Conservation (phyloP, 2,329 filamentous ascomycete species). For the Nemania abortiva region DNA sequence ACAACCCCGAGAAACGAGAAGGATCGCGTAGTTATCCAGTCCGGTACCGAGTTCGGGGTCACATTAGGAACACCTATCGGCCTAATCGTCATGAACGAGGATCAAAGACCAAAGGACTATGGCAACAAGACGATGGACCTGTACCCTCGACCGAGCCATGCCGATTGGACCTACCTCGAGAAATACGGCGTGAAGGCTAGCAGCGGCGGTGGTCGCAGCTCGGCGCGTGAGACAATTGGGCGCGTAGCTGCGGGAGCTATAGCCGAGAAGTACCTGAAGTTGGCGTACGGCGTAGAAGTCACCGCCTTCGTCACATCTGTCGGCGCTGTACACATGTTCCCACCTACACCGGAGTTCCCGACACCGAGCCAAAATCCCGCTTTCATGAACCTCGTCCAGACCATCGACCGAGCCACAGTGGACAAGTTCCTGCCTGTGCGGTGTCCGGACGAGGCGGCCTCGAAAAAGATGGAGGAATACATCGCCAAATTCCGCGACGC, state of each 20-base stretch:
- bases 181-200: constrained; percentile 29
- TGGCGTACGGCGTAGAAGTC: constrained; percentile 33
- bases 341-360: constrained; percentile 30
- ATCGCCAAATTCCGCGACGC: constrained; percentile 83
- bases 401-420: constrained; percentile 79
- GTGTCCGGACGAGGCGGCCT: constrained; percentile 76
- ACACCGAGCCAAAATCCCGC: constrained; percentile 32
- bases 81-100: constrained; percentile 21
- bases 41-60: constrained; percentile 14
- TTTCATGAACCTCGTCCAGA: constrained; percentile 74
- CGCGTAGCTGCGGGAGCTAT: constrained; percentile 34
- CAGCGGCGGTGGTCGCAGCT: constrained; percentile 21
- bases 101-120: constrained; percentile 17
- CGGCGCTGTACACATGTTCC: constrained; percentile 27
- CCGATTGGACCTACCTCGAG: constrained; percentile 31
- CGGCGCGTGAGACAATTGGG: constrained; percentile 34
- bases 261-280: constrained; percentile 30
- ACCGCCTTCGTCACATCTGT: constrained; percentile 29
- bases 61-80: constrained; percentile 21
- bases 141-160: constrained; percentile 26
- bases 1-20: constrained; percentile 22
- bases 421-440: constrained; percentile 84
- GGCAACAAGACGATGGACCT: constrained; percentile 11
- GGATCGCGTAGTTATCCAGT: constrained; percentile 15
- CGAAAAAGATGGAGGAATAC: constrained; percentile 78